Conservation (phyloP, 345 rosid genomes). For the Brassica napus region Da-Ae NC_063450.1:32556501-32557000, state of each 20-base stretch:
- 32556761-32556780: neutral
- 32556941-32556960: constrained; percentile 10
- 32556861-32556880: neutral
- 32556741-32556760: neutral
- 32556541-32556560: no score
- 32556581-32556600: no score
- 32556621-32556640: no score
- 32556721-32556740: neutral
- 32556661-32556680: no score
- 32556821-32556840: neutral
- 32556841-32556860: neutral
- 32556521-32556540: no score
- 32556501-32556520: no score
- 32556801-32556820: no score
- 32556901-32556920: constrained; percentile 10
- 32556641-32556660: no score
- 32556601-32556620: no score
- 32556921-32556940: constrained; percentile 14
- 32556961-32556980: constrained; percentile 22
- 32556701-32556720: neutral
- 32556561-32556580: no score
- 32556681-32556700: neutral
- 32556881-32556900: constrained; percentile 25
- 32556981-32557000: constrained; percentile 26
- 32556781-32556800: no score